Percentiles rank a stretch among this genome's conserved stretches.
phyloP scores from a whole-genome alignment of 257 asterid species.

The Craterostigma plantagineum region DNA sequence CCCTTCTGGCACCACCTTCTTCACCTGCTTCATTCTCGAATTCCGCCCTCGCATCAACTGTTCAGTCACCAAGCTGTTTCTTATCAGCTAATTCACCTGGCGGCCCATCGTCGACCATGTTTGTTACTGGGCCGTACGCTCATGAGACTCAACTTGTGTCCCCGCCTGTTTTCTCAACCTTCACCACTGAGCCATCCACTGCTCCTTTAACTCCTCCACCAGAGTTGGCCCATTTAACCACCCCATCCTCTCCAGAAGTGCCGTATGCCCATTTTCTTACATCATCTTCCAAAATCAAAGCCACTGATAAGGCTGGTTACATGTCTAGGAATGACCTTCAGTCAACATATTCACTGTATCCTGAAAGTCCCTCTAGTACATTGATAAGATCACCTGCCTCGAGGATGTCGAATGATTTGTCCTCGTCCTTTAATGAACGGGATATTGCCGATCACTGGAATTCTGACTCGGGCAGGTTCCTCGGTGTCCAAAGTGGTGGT shows the following conservation, averaged over 20 bases:
- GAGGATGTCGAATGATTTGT: conserved; percentile 17
- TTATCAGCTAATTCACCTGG: conserved; percentile 34
- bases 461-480: conserved; percentile 40
- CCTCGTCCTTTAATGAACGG: too few species aligned
- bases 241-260: conserved; percentile 68
- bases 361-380: conserved; percentile 41
- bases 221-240: conserved; percentile 45
- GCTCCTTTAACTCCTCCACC: conserved; percentile 67
- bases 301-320: conserved; percentile 11
- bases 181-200: conserved; percentile 60
- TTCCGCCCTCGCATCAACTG: conserved; percentile 37
- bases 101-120: conserved; percentile 37
- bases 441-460: conserved; percentile 31
- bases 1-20: conserved; percentile 61
- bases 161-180: conserved; percentile 55
- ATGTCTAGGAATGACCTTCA: conserved; percentile 21
- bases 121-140: conserved; percentile 51
- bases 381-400: too few species aligned
- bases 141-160: conserved; percentile 54
- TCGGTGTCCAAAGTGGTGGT: too few species aligned
- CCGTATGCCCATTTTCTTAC: conserved; percentile 54
- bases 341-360: conserved; percentile 25
- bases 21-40: conserved; percentile 57
- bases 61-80: conserved; percentile 38
- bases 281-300: conserved; percentile 16